These are phyloP conservation scores for Pythium coloratum DNA, from an alignment of 352 stramenopile genomes.

Conservation along the genomic window DNA sequence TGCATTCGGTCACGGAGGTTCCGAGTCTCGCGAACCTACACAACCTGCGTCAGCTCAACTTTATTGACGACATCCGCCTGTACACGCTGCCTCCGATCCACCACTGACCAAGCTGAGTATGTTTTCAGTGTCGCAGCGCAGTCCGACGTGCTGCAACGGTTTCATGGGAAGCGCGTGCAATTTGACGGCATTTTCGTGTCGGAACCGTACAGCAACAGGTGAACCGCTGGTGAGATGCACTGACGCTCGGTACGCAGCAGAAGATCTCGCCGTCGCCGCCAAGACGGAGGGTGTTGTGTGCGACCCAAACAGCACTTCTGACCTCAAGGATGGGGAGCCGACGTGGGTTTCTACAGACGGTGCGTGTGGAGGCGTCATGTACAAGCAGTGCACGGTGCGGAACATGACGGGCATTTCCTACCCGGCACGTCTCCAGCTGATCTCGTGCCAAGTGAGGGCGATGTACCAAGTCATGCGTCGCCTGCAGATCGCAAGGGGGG, in stretches of 20 bases:
- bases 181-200: constrained; percentile 11
- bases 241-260: not conserved
- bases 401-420: constrained; percentile 12
- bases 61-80: constrained; percentile 1
- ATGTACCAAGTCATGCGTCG: constrained; percentile 12
- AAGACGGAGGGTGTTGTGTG: not conserved
- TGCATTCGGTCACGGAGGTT: constrained; percentile 12
- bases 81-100: too few species aligned
- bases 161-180: constrained; percentile 10
- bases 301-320: not conserved
- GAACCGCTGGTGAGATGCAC: constrained; percentile 6
- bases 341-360: constrained; percentile 5
- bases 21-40: not conserved
- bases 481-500: constrained; percentile 14
- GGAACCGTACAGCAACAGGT: constrained; percentile 2
- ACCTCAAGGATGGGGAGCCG: constrained; percentile 9
- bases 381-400: constrained; percentile 15
- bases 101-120: not conserved
- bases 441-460: constrained; percentile 4
- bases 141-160: constrained; percentile 22
- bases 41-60: not conserved
- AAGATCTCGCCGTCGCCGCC: not conserved
- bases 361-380: constrained; percentile 20
- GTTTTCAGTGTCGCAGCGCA: not conserved
- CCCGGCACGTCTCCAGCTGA: constrained; percentile 8